Conservation (phyloP, 2,329 filamentous ascomycete genomes). For the Thelonectria discophora region DNA sequence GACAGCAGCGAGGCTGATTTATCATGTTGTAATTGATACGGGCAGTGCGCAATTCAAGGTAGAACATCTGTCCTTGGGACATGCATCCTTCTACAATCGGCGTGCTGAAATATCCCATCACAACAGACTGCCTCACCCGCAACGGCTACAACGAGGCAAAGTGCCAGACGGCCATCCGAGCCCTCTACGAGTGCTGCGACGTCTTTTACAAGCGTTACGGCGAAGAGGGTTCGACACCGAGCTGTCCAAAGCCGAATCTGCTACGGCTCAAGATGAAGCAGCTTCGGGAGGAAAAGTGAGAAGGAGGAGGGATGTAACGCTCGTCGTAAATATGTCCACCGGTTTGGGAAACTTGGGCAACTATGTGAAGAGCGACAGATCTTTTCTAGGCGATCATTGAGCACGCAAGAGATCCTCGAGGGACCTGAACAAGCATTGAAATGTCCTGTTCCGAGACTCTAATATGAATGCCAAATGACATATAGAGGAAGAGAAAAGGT, state of each 20-base stretch:
- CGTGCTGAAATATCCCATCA: neutral
- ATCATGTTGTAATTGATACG: neutral
- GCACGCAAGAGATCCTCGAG: slow-evolving; percentile 87
- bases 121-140: slow-evolving; percentile 80
- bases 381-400: slow-evolving; percentile 95
- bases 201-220: slow-evolving; percentile 85
- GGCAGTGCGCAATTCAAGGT: slow-evolving; percentile 95
- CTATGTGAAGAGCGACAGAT: slow-evolving; percentile 75
- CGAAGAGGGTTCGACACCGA: slow-evolving; percentile 77
- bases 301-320: slow-evolving; percentile 52
- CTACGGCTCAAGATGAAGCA: slow-evolving; percentile 89
- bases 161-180: slow-evolving; percentile 80
- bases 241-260: slow-evolving; percentile 85
- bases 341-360: slow-evolving; percentile 66
- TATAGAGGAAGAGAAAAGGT: slow-evolving; percentile 54
- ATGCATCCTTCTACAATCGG: slow-evolving; percentile 7
- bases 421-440: slow-evolving; percentile 94
- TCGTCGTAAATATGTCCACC: slow-evolving; percentile 55
- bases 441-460: slow-evolving; percentile 97
- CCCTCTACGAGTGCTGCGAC: slow-evolving; percentile 93
- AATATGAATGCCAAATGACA: slow-evolving; percentile 90
- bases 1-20: slow-evolving; percentile 18
- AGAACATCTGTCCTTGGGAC: neutral
- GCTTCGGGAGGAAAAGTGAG: slow-evolving; percentile 52
- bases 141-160: slow-evolving; percentile 87